phyloP scores from a whole-genome alignment of 257 asterid genomes.

The Cordia subcordata region DNA sequence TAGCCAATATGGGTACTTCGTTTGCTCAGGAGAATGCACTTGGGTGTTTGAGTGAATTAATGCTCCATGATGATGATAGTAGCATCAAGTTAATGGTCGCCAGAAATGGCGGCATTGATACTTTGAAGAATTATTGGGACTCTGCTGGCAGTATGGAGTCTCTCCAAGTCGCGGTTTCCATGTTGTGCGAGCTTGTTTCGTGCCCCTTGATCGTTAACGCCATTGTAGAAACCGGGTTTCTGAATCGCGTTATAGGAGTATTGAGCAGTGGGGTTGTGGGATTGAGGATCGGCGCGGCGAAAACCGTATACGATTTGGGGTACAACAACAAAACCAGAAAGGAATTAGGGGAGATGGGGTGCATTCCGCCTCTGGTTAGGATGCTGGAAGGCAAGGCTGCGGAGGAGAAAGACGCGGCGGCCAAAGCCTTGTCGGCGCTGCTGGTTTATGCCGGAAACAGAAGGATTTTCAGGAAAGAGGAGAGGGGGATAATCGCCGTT shows the following conservation, averaged over 20 bases:
- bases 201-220: conserved; percentile 53
- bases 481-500: conserved; percentile 44
- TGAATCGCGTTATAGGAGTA: conserved; percentile 39
- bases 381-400: conserved; percentile 71
- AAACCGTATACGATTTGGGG: conserved; percentile 50
- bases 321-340: conserved; percentile 48
- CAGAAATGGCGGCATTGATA: conserved; percentile 69
- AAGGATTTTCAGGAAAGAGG: conserved; percentile 65
- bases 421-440: conserved; percentile 46
- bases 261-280: conserved; percentile 50
- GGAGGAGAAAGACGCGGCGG: conserved; percentile 76
- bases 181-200: conserved; percentile 52
- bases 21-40: conserved; percentile 75
- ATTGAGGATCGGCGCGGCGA: conserved; percentile 62
- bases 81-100: conserved; percentile 53
- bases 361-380: conserved; percentile 46
- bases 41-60: conserved; percentile 68
- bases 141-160: conserved; percentile 31
- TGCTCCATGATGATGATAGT: conserved; percentile 32
- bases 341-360: conserved; percentile 76
- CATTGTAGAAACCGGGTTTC: conserved; percentile 50
- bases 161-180: conserved; percentile 54
- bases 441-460: conserved; percentile 50
- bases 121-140: conserved; percentile 66
- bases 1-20: conserved; percentile 66